Base-by-base conservation (phyloP, 345 rosid genomes). In the Citrus inodora region DNA sequence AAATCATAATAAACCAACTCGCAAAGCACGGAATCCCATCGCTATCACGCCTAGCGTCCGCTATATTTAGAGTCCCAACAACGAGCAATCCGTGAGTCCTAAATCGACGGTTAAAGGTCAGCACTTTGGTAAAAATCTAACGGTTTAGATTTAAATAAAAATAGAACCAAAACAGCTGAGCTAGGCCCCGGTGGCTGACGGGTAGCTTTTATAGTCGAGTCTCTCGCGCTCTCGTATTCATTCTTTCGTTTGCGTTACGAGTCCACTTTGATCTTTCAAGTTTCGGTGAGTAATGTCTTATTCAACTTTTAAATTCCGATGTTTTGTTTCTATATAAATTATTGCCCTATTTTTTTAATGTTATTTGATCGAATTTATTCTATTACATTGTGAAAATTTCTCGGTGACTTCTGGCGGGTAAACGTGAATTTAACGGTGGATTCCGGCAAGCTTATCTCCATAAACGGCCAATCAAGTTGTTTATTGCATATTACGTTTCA, bases 121-220 rank as follows among this genome's bases (percentile, higher is more conserved):
- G 9, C 25, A 21, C 48, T 22, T 1, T 40, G 4, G 32, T 37
- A 5, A 24, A 19, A 28, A 62, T 72, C 67, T 4, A 48, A 80
- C 69, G 85, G 85, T 33, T 59, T 17, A 33, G 76, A 76, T 79
- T 58, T 37, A 30, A 70, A 7, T 9, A 21, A 24, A 16, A 22
- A 46, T 28, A 19, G 19, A 6, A n/a, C 56, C 40, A 65, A n/a
- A 19, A 28, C 13, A 10, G 69, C 56, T 64, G 67, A 69, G 83
- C 42, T 67, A 79, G 88, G 76, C 68, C 79, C 73, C 27, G 5
- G 30, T 46, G 38, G 78, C 40, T 79, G 81, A 80, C 82, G 68
- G 79, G 79, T 78, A 21, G 59, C 66, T 37, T 63, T 38, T 68
- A 6, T 5, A 13, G 17, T 48, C 19, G 8, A 64, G 48, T 38